Evolutionary conservation across 768 basidiomycete species (phyloP).

Genomic region (Mycena crocata): DNA sequence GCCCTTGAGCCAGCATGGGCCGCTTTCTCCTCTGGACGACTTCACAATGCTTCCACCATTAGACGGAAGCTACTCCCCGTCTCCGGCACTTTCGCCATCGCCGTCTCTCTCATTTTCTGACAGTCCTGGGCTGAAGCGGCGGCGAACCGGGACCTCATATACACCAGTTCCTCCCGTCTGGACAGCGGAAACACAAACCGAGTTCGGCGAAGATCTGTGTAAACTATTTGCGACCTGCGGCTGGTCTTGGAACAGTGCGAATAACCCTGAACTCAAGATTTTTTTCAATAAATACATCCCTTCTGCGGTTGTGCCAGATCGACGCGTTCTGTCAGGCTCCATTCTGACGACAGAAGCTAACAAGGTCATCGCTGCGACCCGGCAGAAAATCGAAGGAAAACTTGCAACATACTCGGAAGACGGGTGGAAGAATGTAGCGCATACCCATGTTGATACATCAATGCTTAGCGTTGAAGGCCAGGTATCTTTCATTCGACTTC

Average conservation of each 20-base stretch:
- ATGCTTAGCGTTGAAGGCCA: constrained; percentile 39
- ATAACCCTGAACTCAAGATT: constrained; percentile 30
- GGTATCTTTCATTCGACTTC: constrained; percentile 27
- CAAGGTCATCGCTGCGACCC: constrained; percentile 22
- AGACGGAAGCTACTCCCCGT: no score
- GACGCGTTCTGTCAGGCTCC: constrained; percentile 30
- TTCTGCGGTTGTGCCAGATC: constrained; percentile 25
- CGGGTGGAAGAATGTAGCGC: constrained; percentile 46
- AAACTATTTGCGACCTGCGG: no score
- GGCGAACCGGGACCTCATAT: no score
- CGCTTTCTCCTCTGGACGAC: not conserved
- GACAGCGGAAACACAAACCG: no score
- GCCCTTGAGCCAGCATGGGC: not conserved
- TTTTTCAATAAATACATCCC: constrained; percentile 42
- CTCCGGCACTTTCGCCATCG: no score
- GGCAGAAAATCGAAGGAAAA: constrained; percentile 18
- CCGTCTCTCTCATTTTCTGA: no score
- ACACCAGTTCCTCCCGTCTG: no score
- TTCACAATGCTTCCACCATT: not conserved
- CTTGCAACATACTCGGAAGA: constrained; percentile 42
- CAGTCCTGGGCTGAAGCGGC: no score
- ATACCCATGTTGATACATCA: constrained; percentile 37
- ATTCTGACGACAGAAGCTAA: constrained; percentile 32
- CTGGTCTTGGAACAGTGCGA: constrained; percentile 42
- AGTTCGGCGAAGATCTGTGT: no score